These are phyloP conservation scores for Amaranthus cruentus DNA, from an alignment of 148 eudicot genomes.

Conservation along the genomic window DNA sequence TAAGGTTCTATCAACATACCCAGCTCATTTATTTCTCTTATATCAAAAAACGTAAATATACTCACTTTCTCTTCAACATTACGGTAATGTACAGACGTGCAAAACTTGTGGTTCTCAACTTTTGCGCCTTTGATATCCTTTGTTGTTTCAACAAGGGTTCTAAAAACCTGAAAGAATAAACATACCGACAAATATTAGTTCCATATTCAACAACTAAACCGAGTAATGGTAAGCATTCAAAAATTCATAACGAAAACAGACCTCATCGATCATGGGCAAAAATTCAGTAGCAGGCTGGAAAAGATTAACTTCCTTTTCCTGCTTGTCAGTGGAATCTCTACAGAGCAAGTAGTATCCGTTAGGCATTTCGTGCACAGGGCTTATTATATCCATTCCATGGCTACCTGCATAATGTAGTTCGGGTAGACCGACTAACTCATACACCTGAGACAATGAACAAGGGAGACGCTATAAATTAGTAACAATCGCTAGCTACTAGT, in stretches of 20 bases:
- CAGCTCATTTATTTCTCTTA: not conserved
- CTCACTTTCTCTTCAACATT: constrained; percentile 84
- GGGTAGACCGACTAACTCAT: constrained; percentile 61
- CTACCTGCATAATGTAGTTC: constrained; percentile 91
- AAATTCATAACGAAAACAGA: constrained; percentile 1
- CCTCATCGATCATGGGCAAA: constrained; percentile 68
- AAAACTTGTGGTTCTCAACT: constrained; percentile 88
- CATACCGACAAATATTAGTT: not conserved
- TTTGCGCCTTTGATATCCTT: constrained; percentile 66
- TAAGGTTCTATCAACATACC: not conserved
- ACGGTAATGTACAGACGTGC: constrained; percentile 86
- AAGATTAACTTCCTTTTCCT: constrained; percentile 64
- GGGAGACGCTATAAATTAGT: not conserved
- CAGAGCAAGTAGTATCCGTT: constrained; percentile 26
- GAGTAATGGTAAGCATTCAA: not conserved
- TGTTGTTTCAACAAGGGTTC: constrained; percentile 59
- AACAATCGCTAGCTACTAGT: not conserved
- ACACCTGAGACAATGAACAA: constrained; percentile 43
- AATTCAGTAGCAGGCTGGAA: constrained; percentile 91
- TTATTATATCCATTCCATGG: constrained; percentile 94
- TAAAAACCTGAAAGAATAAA: constrained; percentile 51
- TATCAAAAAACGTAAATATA: not conserved
- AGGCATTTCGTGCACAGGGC: constrained; percentile 37
- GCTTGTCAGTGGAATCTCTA: constrained; percentile 39
- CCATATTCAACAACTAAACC: not conserved